Base-by-base conservation (phyloP, 225 moss, liverwort and hornwort genomes). In the Physcomitrium patens region DNA sequence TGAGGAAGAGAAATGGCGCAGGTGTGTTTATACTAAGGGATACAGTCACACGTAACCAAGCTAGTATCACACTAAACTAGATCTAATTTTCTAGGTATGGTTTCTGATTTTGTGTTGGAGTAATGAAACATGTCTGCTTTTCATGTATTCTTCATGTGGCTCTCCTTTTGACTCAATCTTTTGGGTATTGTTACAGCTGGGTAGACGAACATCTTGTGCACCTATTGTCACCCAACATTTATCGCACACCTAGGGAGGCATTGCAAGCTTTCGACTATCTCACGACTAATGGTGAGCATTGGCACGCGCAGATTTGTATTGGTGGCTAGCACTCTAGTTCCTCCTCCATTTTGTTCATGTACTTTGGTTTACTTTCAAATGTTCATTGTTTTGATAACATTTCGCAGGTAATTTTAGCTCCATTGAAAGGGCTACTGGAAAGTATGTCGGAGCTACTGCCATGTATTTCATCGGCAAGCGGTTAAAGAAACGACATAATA, bases 401-500 rank as follows among this genome's bases (percentile, higher is more conserved):
- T 69, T 72, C 74, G 73, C 91, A 99, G 97, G 93, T 79, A 99
- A 99, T 69, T 99, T 99, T 50, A 85, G 85, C n/a, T 50, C 85
- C 68, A 90, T 86, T 69, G 99, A 99, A 83, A 85, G 93, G 76
- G 74, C 87, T 44, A 86, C 93, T 70, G 99, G 84, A 27, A 99
- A 99, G 47, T 99, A 99, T 82, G 86, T 95, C 23, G 99, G 99
- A 86, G 99, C 99, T 66, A 93, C 90, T 72, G 95, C 95, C 19
- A 99, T 99, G 99, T 99, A 95, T 66, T 81, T 95, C 63, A 93
- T 99, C 58, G 93, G 95, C 44, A 99, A 95, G 83, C 89, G 93
- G 22, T 78, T 99, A 44, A 99, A 93, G 86, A 95, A 93, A 74
- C 87, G 95, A 50, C 89, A 95, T 68, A 88, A 92, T 31, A 99